Evolutionary conservation across 1,284 basidiomycete species (phyloP).

Genomic region (Retiboletus flavoniger): DNA sequence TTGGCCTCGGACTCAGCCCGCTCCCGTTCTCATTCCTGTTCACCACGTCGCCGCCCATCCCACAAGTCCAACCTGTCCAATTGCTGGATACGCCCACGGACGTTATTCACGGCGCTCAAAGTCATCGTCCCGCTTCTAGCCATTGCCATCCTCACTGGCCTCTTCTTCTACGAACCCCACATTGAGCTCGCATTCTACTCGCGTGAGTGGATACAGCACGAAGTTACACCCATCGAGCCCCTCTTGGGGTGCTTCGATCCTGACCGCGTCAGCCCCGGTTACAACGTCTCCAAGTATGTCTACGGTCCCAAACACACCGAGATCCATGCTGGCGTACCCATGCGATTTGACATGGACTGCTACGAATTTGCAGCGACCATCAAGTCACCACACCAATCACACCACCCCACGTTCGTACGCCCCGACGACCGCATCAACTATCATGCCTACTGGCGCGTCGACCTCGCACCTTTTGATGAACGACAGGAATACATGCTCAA

Average conservation of each 20-base stretch:
- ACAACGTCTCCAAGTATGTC: conserved; percentile 65
- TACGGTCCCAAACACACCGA: conserved; percentile 63
- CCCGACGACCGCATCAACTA: conserved; percentile 57
- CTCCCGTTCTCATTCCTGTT: conserved; percentile 18
- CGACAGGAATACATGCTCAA: conserved; percentile 88
- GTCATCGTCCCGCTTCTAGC: conserved; percentile 37
- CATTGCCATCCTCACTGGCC: conserved; percentile 45
- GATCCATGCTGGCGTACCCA: conserved; percentile 73
- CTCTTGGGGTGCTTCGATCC: conserved; percentile 76
- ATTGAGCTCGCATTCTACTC: conserved; percentile 78
- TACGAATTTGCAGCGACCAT: conserved; percentile 87
- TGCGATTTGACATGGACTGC: conserved; percentile 81
- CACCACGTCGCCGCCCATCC: conserved; percentile 22
- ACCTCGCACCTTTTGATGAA: conserved; percentile 74
- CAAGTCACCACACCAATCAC: conserved; percentile 28
- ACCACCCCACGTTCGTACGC: conserved; percentile 13
- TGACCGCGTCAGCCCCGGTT: conserved; percentile 54
- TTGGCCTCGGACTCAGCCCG: conserved; percentile 16
- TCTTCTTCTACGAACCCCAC: conserved; percentile 74
- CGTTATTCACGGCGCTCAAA: conserved; percentile 26
- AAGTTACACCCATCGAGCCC: conserved; percentile 59
- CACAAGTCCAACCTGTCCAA: conserved; percentile 7
- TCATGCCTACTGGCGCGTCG: conserved; percentile 89
- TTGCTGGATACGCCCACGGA: conserved; percentile 25
- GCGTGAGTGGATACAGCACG: conserved; percentile 68